Evolutionary conservation across 306 rosid species (phyloP), one percentile per base, ranked within the genome.

Genomic region (Trifolium fragiferum): DNA sequence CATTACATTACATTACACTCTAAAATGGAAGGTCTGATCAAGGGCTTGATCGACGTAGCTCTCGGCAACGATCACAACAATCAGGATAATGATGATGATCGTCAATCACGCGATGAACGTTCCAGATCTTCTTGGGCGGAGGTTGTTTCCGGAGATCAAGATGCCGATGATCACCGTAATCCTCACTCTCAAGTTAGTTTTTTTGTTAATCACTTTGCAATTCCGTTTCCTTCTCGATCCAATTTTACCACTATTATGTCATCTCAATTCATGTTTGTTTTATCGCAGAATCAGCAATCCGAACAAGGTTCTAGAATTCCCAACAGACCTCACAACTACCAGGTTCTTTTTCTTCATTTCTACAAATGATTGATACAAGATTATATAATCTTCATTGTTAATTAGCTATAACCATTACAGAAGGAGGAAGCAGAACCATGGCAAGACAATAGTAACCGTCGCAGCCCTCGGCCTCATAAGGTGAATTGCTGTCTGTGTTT

Each of bases 51-150:
- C 61, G 84, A 80, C 16, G 84, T 78, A 8, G 91, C 76, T 14
- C 80, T 93, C 71, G 93, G 87, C 60, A 54, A 81, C 57, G 70
- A 82, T 60, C 51, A 5, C 2, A 38, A 67, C 3, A 25, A 76
- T 16, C 47, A 18, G 7, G 13, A 51, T 18, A 51, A 53, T 2
- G 14, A 57, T 21, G 32, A 25, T 11, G 51, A 23, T 3, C 27
- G 11, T 19, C 55, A 58, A 59, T 73, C 84, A 54, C 84, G 79
- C 0, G 89, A 84, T 11, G 87, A 89, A 6, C 87, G 85, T 4
- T 86, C 97, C 80, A 88, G 94, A 87, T 92, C 96, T 71, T 79
- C 83, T 58, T 93, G 97, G 97, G 88, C 92, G 1, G 78, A 91
- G 88, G 90, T 91, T 11, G 97, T 91, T 4, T 82, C 97, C 51